Evolutionary conservation across 2,329 filamentous ascomycete genomes (phyloP), one percentile per base, ranked within the genome.

Genomic region (Colletotrichum sp.): DNA sequence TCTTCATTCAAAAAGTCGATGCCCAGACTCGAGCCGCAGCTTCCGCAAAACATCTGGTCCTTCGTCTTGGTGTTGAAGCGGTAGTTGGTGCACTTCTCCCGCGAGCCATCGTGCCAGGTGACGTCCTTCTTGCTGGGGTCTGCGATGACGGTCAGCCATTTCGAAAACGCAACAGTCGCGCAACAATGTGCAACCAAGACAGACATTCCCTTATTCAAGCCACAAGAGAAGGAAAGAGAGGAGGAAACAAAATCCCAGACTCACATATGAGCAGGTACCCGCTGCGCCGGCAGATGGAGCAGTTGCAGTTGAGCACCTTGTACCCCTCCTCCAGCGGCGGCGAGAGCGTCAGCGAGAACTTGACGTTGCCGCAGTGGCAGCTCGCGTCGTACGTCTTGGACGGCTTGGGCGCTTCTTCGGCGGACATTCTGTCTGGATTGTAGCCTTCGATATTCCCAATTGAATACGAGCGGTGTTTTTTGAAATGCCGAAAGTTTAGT

Each of bases 341-440:
- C 34, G 87, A 87, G 60, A 91, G 84, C 24, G 84, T 86, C 32
- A 90, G 83, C 16, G 85, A 84, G 79, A 90, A 88, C 75, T 85
- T 82, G 75, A 91, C 85, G 69, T 86, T 86, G 60, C 89, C 89
- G 81, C 90, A 91, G 80, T 91, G 89, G 77, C 89, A 91, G 71
- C 86, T 87, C 13, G 85, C 88, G 62, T 86, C 81, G 81, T 91
- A 90, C 2, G 86, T 88, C 65, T 78, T 81, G 62, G 80, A 83
- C 6, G 78, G 69, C 66, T 82, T 80, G 15, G 36, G 24, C 8
- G 55, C 68, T n/a, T 77, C 67, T 49, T 77, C 36, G 8, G 71
- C 66, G 8, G 78, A 39, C 77, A 80, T 81, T 52, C 13, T 32
- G 21, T 30, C 24, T 26, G 30, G 13, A 7, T 21, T 28, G 2